phyloP scores from a whole-genome alignment of 106 monocot genomes.

The Xerophyta viscosa region DNA sequence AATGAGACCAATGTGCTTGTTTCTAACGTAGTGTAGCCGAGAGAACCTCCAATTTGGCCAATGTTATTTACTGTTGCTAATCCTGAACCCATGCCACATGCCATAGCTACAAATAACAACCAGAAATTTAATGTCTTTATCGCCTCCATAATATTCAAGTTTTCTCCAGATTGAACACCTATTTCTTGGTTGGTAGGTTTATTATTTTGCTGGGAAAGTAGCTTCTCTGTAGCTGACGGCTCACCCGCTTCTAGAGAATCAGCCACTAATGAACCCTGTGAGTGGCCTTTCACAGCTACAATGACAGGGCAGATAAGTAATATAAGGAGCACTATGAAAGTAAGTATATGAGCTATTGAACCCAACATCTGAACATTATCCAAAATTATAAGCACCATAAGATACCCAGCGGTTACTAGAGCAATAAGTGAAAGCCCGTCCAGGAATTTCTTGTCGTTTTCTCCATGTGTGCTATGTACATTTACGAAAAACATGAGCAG shows the following conservation, averaged over 20 bases:
- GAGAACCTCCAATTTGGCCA: slow-evolving; percentile 70
- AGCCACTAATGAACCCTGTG: slow-evolving; percentile 5
- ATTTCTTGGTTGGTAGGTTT: not conserved
- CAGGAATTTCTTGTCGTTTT: slow-evolving; percentile 43
- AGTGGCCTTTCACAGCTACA: slow-evolving; percentile 28
- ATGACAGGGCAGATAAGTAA: slow-evolving; percentile 44
- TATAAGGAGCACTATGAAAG: slow-evolving; percentile 43
- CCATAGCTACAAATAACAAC: slow-evolving; percentile 75
- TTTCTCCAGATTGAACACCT: slow-evolving; percentile 12
- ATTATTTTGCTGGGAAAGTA: not conserved
- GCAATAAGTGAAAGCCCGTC: slow-evolving; percentile 63
- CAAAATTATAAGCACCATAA: slow-evolving; percentile 73
- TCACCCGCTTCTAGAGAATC: slow-evolving; percentile 10
- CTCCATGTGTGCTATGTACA: slow-evolving; percentile 19
- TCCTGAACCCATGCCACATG: slow-evolving; percentile 93
- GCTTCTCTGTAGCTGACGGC: not conserved
- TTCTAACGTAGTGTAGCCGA: slow-evolving; percentile 43
- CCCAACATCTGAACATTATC: slow-evolving; percentile 29
- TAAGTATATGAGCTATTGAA: slow-evolving; percentile 6
- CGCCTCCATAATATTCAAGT: slow-evolving; percentile 46
- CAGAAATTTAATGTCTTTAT: slow-evolving; percentile 62
- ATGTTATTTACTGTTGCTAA: slow-evolving; percentile 91
- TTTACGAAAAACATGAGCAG: slow-evolving; percentile 62
- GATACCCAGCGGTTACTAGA: slow-evolving; percentile 52
- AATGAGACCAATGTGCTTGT: slow-evolving; percentile 62